phyloP scores from a whole-genome alignment of 2,329 filamentous ascomycete genomes.

The Apiospora phragmitis region DNA sequence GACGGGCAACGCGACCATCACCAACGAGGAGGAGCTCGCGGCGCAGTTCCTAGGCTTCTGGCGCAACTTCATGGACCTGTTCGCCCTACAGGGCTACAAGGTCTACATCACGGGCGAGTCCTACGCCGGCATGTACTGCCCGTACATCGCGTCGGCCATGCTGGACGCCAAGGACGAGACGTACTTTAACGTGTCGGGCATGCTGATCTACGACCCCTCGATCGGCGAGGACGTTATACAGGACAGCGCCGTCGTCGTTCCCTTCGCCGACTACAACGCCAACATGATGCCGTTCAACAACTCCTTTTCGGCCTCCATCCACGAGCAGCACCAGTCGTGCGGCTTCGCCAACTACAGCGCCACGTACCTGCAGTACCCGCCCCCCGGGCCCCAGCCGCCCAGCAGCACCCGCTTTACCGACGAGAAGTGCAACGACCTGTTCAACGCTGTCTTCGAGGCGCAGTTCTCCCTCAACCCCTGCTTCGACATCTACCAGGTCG shows the following conservation, averaged over 20 bases:
- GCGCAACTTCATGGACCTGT: conserved; percentile 56
- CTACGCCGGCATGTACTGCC: conserved; percentile 55
- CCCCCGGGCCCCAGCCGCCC: conserved; percentile 54
- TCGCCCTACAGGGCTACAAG: conserved; percentile 52
- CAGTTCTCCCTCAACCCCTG: conserved; percentile 63
- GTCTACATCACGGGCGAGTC: conserved; percentile 56
- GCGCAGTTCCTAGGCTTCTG: conserved; percentile 76
- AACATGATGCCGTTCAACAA: conserved; percentile 59
- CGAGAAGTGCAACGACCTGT: conserved; percentile 56
- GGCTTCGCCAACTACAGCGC: conserved; percentile 58
- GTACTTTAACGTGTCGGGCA: conserved; percentile 53
- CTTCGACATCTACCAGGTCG: conserved; percentile 69
- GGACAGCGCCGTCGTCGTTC: conserved; percentile 46
- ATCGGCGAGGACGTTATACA: conserved; percentile 50
- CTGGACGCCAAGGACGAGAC: conserved; percentile 46
- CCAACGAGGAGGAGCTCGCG: conserved; percentile 66
- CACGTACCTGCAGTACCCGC: conserved; percentile 62
- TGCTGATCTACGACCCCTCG: conserved; percentile 66
- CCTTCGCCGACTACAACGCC: conserved; percentile 56
- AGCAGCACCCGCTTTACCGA: conserved; percentile 39
- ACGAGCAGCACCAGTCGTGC: conserved; percentile 49
- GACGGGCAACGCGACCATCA: conserved; percentile 63
- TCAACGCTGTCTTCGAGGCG: conserved; percentile 48
- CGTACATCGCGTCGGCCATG: conserved; percentile 57
- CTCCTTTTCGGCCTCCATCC: conserved; percentile 54